Conservation (phyloP, 2,329 filamentous ascomycete species). For the Neofusicoccum laricinum region DNA sequence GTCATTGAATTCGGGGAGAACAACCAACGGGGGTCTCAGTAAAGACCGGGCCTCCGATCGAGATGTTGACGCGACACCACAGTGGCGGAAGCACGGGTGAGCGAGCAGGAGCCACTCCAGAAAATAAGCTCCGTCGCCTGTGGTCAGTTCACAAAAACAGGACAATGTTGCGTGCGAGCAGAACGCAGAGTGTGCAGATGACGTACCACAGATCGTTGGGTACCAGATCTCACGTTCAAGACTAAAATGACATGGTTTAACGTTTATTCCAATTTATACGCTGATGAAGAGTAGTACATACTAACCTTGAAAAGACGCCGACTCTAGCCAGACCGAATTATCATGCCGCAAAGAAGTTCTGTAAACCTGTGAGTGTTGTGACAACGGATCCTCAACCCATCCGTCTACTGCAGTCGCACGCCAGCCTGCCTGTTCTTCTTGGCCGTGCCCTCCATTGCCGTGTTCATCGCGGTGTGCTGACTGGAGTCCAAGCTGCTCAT, state of each 20-base stretch:
- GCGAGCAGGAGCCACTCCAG: neutral
- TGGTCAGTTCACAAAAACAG: neutral
- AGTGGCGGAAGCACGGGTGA: neutral
- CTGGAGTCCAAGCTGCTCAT: constrained; percentile 45
- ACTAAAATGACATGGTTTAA: neutral
- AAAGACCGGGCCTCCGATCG: neutral
- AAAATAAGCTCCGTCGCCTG: neutral
- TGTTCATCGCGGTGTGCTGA: constrained; percentile 56
- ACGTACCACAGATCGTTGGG: neutral
- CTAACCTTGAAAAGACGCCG: constrained; percentile 1
- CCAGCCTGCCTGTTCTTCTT: constrained; percentile 62
- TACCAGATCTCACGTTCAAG: neutral
- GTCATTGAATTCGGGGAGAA: neutral
- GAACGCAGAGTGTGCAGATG: neutral
- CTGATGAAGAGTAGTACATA: constrained; percentile 7
- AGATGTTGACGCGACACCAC: neutral
- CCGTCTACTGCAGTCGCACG: constrained; percentile 54
- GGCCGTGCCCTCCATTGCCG: constrained; percentile 54
- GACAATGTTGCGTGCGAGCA: too few relatives aligned
- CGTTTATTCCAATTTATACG: constrained; percentile 1
- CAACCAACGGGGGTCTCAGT: neutral
- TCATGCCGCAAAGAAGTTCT: neutral
- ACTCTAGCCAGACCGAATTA: neutral
- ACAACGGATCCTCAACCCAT: neutral
- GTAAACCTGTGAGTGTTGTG: neutral